A percentile compares a stretch with the other conserved stretches of the same genome.
Evolutionary conservation across 1,284 basidiomycete species (phyloP).

Genomic region (Athelia sp.): DNA sequence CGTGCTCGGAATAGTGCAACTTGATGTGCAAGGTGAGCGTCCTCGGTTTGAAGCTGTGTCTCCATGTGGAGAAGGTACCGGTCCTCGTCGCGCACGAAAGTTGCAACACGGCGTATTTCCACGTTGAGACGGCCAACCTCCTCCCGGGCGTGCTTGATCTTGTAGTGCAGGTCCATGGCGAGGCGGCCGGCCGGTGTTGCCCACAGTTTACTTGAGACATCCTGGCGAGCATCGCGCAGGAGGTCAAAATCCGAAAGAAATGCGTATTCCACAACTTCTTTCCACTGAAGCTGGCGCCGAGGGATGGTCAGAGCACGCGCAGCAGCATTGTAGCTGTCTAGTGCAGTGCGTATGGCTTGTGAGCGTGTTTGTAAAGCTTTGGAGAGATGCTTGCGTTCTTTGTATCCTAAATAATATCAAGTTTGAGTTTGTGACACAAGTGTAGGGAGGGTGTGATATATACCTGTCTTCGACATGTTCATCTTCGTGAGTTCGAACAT

Average conservation of each 20-base stretch:
- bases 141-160: conserved; percentile 19
- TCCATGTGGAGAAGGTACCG: too few relatives aligned
- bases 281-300: conserved; percentile 13
- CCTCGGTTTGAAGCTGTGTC: too few relatives aligned
- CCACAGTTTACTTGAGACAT: conserved; percentile 21
- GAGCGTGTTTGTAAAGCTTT: conserved; percentile 10
- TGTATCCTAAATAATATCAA: conserved; percentile 10
- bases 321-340: conserved; percentile 10
- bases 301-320: conserved; percentile 14
- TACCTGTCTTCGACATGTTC: conserved; percentile 7
- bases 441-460: not conserved
- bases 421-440: not conserved
- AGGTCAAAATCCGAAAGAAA: conserved; percentile 23
- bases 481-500: not conserved
- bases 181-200: conserved; percentile 14
- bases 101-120: conserved; percentile 19
- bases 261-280: conserved; percentile 14
- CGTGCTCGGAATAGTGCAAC: too few relatives aligned
- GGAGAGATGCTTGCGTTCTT: conserved; percentile 10
- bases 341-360: conserved; percentile 6
- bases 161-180: conserved; percentile 14
- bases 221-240: conserved; percentile 18
- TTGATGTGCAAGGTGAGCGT: too few relatives aligned
- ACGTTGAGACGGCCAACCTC: conserved; percentile 20
- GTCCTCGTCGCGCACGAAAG: conserved; percentile 21